Evolutionary conservation across 2,329 filamentous ascomycete genomes (phyloP).

Genomic region (Ceratocystis cacaofunesta): DNA sequence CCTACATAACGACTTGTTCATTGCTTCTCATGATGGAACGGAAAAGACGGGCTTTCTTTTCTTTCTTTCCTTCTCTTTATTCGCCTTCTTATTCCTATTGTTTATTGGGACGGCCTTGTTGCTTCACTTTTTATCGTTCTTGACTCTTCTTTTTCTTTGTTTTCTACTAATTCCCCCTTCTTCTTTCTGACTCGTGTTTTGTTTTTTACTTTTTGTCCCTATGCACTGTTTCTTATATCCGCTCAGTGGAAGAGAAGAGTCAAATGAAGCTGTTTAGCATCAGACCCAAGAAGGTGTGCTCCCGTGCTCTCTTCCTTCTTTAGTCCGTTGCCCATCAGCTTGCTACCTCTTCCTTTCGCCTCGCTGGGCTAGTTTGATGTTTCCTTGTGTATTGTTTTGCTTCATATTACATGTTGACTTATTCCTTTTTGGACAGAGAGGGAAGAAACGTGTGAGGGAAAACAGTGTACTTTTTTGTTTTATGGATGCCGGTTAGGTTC

Average conservation of each 20-base stretch:
- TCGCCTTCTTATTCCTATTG: background rate
- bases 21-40: constrained; percentile 2
- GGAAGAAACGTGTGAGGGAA: background rate
- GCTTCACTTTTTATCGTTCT: background rate
- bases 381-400: background rate
- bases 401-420: background rate
- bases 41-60: background rate
- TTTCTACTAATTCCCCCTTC: background rate
- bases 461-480: background rate
- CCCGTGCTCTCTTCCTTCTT: background rate
- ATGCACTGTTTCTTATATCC: background rate
- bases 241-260: background rate
- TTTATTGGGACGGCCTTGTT: background rate
- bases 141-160: background rate
- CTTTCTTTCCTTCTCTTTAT: background rate
- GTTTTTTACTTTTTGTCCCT: background rate
- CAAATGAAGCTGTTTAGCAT: background rate
- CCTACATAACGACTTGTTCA: background rate
- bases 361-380: constrained; percentile 1
- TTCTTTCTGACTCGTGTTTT: background rate
- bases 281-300: background rate
- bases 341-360: background rate
- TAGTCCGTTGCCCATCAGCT: background rate
- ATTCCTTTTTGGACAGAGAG: background rate
- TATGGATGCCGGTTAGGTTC: background rate